phyloP scores from a whole-genome alignment of 176 grass and related monocot species.

The Metroxylon sagu region DNA sequence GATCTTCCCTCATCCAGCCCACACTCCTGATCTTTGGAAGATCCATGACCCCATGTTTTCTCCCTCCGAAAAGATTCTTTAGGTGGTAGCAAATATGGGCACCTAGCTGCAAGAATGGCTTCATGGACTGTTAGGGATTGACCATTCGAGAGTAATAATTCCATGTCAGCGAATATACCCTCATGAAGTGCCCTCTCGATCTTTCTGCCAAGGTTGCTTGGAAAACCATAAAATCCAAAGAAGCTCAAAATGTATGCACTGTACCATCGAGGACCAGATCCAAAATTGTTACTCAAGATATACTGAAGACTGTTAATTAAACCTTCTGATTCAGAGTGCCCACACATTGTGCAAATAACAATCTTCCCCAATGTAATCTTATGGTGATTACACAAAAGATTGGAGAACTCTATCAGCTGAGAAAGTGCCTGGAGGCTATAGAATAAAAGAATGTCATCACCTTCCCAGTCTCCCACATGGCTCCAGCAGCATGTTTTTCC shows the following conservation, averaged over 20 bases:
- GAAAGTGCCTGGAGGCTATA: constrained; percentile 52
- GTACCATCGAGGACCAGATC: constrained; percentile 47
- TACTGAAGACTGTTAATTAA: constrained; percentile 37
- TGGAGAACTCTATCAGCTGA: constrained; percentile 45
- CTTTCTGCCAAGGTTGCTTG: constrained; percentile 52
- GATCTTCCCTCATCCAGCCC: constrained; percentile 14
- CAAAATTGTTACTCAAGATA: constrained; percentile 39
- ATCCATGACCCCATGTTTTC: constrained; percentile 19
- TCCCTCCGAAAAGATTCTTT: constrained; percentile 23
- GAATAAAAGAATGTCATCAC: constrained; percentile 59
- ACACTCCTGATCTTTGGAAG: neutral
- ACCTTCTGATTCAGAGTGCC: constrained; percentile 26
- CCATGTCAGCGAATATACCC: constrained; percentile 49
- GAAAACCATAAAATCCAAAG: constrained; percentile 60
- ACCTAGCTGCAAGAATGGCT: constrained; percentile 55
- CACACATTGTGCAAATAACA: constrained; percentile 37
- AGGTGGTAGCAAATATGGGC: constrained; percentile 63
- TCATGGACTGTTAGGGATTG: constrained; percentile 48
- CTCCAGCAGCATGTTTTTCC: constrained; percentile 50
- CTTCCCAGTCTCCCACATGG: constrained; percentile 45
- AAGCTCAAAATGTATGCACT: constrained; percentile 67
- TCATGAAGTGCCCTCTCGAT: constrained; percentile 42
- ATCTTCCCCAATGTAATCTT: constrained; percentile 21
- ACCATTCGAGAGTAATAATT: constrained; percentile 42
- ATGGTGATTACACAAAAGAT: constrained; percentile 33